Base-by-base conservation (phyloP, 192 early-diverging fungal species). In the Coemansia sp. region DNA sequence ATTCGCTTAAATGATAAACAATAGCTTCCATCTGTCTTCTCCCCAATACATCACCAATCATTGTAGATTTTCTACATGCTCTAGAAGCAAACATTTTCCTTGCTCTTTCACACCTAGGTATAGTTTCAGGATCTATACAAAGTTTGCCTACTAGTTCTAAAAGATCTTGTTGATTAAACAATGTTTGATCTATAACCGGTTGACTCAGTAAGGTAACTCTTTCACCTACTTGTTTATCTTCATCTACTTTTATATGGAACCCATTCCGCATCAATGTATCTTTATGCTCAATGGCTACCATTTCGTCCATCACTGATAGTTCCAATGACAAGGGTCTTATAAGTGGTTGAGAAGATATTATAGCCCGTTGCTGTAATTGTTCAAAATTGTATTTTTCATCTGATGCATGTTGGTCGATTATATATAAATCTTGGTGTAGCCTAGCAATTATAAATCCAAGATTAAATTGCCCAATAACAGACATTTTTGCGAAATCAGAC, bases 321-420 rank as follows among this genome's bases (percentile, higher is more conserved):
- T 90, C 76, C 7, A 93, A 50, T 4, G 45, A 46, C 26, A 70
- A 63, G 0, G 93, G 94, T 5, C 81, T 87, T 14, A 92, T 80
- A 5, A 95, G 74, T 34, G 72, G 67, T 50, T 92, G 88, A 2
- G 82, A 78, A 18, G 80, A 51, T 39, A 90, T 84, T 3, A 71
- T 54, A 0, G 86, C 85, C 0, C 62, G 78, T 35, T 72, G 67
- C 60, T 88, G 88, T 5, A 90, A 61, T 0, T 72, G 79, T 71
- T 99, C 96, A 74, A 91, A 99, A 57, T 95, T 96, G 72, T 80
- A 93, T 66, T 99, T 99, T 71, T 99, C 96, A 66, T 99, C 96
- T 0, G 85, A 86, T 2, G 97, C 97, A 66, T 99, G 97, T 55
- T 99, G 97, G 70, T 99, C 97, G 44, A 99, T 83, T 33, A 99